phyloP scores from a whole-genome alignment of 306 rosid species.

The Amphicarpaea edgeworthii region DNA sequence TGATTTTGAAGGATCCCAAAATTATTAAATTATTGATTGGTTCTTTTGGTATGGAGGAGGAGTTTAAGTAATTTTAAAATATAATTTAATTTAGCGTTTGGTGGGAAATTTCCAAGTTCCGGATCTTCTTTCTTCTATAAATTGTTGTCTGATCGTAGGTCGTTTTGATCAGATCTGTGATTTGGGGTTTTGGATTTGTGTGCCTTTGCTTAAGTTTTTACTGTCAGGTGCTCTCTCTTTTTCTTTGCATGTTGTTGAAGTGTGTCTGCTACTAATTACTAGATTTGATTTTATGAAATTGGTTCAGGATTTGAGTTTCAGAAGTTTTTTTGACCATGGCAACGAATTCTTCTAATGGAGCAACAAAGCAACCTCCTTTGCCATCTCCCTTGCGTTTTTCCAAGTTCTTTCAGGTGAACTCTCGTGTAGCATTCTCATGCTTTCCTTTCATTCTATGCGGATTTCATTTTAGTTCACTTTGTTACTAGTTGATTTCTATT shows the following conservation, averaged over 20 bases:
- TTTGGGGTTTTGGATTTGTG: conserved; percentile 43
- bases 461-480: neutral
- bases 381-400: conserved; percentile 95
- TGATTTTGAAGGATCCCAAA: conserved; percentile 59
- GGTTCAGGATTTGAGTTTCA: conserved; percentile 44
- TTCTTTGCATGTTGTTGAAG: neutral
- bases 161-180: conserved; percentile 47
- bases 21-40: neutral
- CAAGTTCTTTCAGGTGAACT: conserved; percentile 83
- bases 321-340: conserved; percentile 57
- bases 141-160: conserved; percentile 43
- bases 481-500: neutral
- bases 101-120: conserved; percentile 43
- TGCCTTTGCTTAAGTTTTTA: conserved; percentile 47
- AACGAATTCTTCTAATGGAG: conserved; percentile 68
- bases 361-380: conserved; percentile 78
- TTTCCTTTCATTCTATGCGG: conserved; percentile 23
- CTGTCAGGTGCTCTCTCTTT: neutral
- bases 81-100: conserved; percentile 36
- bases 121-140: conserved; percentile 50
- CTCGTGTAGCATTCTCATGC: neutral
- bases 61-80: neutral
- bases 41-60: neutral
- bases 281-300: conserved; percentile 29
- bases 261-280: neutral